Evolutionary conservation across 75 land plant genomes (phyloP).

Genomic region (Picea sitchensis): DNA sequence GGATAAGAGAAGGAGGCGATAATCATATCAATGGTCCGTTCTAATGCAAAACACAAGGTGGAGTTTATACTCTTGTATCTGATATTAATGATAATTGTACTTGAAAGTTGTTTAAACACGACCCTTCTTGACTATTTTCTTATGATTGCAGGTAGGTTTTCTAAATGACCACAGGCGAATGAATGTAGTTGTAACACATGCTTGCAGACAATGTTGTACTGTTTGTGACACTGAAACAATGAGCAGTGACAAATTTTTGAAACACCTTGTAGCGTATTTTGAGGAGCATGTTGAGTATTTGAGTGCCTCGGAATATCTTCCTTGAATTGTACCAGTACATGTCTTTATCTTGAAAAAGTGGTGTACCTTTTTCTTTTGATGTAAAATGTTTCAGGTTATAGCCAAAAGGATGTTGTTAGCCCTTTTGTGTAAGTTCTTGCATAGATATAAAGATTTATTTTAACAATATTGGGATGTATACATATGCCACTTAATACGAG

Average conservation of each 20-base stretch:
- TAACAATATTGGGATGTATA: too few relatives aligned
- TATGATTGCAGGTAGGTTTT: slow-evolving; percentile 80
- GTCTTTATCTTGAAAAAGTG: too few relatives aligned
- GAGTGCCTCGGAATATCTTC: slow-evolving; percentile 87
- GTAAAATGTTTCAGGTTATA: too few relatives aligned
- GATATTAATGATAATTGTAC: background rate
- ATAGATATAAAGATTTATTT: too few relatives aligned
- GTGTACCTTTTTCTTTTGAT: too few relatives aligned
- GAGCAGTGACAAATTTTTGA: slow-evolving; percentile 65
- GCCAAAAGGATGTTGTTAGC: too few relatives aligned
- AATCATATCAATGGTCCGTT: slow-evolving; percentile 97
- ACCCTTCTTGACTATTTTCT: background rate
- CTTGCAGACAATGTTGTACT: slow-evolving; percentile 91
- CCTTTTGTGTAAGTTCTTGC: too few relatives aligned
- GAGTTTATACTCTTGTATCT: background rate
- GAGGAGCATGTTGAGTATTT: slow-evolving; percentile 91
- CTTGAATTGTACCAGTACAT: background rate
- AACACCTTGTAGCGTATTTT: slow-evolving; percentile 85
- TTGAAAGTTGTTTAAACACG: too few relatives aligned
- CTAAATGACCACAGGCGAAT: slow-evolving; percentile 84
- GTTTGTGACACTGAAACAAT: slow-evolving; percentile 95
- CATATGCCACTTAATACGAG: too few relatives aligned
- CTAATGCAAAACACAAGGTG: slow-evolving; percentile 95
- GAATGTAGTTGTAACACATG: slow-evolving; percentile 99
- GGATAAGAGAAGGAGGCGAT: slow-evolving; percentile 98